Evolutionary conservation across 257 asterid genomes (phyloP).

Genomic region (Gentiana macrophylla): DNA sequence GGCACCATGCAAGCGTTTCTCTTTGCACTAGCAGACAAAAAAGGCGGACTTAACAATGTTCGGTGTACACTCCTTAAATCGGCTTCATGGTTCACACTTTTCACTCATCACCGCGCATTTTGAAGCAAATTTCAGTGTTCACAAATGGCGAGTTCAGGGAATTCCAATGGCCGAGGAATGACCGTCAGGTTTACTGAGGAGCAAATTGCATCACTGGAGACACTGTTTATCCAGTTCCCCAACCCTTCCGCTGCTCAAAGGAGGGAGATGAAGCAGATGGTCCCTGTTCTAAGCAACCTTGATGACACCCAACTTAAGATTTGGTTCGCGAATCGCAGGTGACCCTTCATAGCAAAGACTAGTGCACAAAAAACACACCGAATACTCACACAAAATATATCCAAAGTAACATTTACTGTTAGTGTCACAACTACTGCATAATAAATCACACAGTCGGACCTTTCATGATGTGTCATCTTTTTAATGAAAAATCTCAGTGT

Average conservation of each 20-base stretch:
- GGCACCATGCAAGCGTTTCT: no score
- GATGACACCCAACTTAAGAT: not conserved
- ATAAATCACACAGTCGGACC: no score
- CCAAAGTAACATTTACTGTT: no score
- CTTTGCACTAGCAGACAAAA: not conserved
- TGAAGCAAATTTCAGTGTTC: no score
- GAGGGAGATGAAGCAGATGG: conserved; percentile 1
- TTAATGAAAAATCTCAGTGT: no score
- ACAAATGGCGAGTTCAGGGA: not conserved
- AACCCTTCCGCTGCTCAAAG: conserved; percentile 1
- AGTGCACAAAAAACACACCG: no score
- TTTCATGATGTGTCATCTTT: no score
- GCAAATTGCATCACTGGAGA: not conserved
- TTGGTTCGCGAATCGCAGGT: conserved; percentile 2
- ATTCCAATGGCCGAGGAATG: not conserved
- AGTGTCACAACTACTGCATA: no score
- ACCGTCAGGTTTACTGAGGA: not conserved
- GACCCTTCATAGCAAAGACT: not conserved
- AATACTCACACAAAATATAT: no score
- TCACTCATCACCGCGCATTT: not conserved
- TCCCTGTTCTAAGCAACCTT: not conserved
- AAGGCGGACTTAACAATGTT: not conserved
- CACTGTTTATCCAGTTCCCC: not conserved
- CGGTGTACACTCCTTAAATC: not conserved
- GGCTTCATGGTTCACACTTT: not conserved